phyloP scores from a whole-genome alignment of 441 rosid species.

The Pelargonium fulgidum region DNA sequence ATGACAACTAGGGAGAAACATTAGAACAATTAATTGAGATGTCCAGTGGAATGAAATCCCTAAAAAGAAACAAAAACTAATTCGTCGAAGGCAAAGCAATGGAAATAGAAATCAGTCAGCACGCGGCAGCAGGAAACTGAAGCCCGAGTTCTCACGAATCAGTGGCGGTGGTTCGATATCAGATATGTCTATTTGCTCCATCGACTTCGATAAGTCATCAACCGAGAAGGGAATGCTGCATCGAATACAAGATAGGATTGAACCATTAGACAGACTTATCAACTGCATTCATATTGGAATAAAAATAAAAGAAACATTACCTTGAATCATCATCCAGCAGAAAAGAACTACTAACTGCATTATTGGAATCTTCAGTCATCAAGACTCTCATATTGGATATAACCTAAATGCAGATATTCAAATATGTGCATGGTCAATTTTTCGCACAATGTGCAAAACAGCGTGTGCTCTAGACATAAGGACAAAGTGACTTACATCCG shows the following conservation, averaged over 20 bases:
- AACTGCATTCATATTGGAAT: too few species aligned
- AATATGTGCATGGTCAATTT: neutral
- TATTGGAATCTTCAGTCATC: constrained; percentile 98
- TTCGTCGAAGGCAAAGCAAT: neutral
- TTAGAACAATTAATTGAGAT: neutral
- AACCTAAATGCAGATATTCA: constrained; percentile 38
- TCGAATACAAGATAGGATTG: too few species aligned
- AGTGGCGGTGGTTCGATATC: constrained; percentile 91
- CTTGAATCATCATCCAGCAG: constrained; percentile 96
- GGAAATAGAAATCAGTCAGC: constrained; percentile 28
- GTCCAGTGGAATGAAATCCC: neutral
- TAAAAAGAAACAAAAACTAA: neutral
- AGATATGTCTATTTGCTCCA: constrained; percentile 78
- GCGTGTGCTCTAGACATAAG: too few species aligned
- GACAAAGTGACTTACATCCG: constrained; percentile 47
- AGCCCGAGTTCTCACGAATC: constrained; percentile 79
- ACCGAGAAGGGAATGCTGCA: constrained; percentile 83
- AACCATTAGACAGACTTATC: too few species aligned
- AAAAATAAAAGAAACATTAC: constrained; percentile 23
- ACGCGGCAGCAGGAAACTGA: constrained; percentile 83
- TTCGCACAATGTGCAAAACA: too few species aligned
- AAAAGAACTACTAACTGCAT: constrained; percentile 94
- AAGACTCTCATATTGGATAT: constrained; percentile 90
- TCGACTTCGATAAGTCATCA: constrained; percentile 89
- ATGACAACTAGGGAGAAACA: too few species aligned